Conservation (phyloP, 2,329 filamentous ascomycete genomes). For the Boeremia lycopersici region DNA sequence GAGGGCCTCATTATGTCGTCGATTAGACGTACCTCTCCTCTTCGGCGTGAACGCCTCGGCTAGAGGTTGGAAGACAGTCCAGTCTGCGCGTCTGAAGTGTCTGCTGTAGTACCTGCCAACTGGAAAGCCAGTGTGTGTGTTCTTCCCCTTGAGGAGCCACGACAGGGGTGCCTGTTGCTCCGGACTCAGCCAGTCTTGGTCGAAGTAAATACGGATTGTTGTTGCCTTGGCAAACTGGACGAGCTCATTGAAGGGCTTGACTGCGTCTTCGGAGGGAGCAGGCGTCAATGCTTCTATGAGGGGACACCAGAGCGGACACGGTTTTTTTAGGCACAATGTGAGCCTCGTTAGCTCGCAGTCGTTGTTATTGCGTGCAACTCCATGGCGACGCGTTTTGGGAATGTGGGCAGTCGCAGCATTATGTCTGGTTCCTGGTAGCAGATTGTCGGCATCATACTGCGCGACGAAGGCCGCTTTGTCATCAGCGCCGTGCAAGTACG, state of each 20-base stretch:
- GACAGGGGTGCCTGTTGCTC: background rate
- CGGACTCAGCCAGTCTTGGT: background rate
- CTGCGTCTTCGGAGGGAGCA: background rate
- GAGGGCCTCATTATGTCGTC: background rate
- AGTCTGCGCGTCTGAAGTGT: background rate
- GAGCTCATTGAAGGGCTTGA: background rate
- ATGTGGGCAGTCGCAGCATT: background rate
- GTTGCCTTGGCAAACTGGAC: background rate
- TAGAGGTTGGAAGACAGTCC: background rate
- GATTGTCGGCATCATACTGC: background rate
- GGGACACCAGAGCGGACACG: background rate
- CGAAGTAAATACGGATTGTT: background rate
- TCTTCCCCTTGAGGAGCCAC: background rate
- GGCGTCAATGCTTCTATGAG: background rate
- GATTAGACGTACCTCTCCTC: background rate
- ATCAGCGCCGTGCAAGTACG: background rate
- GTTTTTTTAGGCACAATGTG: background rate
- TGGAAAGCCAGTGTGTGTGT: background rate
- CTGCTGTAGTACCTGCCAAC: background rate
- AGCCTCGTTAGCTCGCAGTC: background rate
- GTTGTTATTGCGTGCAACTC: background rate
- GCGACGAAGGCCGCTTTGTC: background rate
- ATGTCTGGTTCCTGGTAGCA: background rate
- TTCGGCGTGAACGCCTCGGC: background rate
- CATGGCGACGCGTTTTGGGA: background rate